Percentiles rank a stretch among this genome's conserved stretches.
Evolutionary conservation across 2,329 filamentous ascomycete species (phyloP).

Genomic region (Biscogniauxia mediterranea): DNA sequence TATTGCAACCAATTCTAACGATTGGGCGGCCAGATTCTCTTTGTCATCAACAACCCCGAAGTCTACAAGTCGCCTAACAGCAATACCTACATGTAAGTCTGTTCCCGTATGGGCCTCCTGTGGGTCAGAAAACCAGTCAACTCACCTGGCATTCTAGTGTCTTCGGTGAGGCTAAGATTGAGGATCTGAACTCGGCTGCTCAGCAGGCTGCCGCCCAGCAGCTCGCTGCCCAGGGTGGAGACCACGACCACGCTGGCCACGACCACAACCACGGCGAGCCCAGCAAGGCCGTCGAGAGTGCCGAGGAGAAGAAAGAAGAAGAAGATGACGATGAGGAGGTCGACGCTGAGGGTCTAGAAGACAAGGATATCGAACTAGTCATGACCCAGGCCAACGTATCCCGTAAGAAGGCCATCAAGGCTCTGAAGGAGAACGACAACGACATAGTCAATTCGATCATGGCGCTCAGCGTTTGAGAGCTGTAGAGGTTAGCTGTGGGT

Average conservation of each 20-base stretch:
- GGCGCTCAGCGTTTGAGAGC: constrained; percentile 77
- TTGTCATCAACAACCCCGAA: constrained; percentile 99
- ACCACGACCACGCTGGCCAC: constrained; percentile 56
- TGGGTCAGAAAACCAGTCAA: neutral
- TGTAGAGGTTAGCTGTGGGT: constrained; percentile 3
- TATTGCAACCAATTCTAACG: constrained; percentile 6
- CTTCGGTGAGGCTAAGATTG: constrained; percentile 99
- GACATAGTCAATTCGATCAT: constrained; percentile 99
- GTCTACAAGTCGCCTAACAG: constrained; percentile 99
- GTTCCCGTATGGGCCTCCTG: neutral
- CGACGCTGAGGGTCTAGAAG: constrained; percentile 89
- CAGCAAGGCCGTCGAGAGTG: constrained; percentile 58
- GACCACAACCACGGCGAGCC: constrained; percentile 73
- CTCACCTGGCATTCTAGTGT: constrained; percentile 58
- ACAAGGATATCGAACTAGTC: constrained; percentile 99
- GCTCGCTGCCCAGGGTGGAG: constrained; percentile 73
- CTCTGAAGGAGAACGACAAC: constrained; percentile 98
- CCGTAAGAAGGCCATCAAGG: constrained; percentile 98
- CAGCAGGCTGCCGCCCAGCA: constrained; percentile 95
- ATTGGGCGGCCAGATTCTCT: constrained; percentile 71
- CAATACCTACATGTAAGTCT: constrained; percentile 98
- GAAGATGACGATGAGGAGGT: constrained; percentile 95
- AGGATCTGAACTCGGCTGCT: constrained; percentile 98
- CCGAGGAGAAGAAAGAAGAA: constrained; percentile 71
- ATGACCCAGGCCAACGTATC: constrained; percentile 97